Base-by-base conservation (phyloP, 139 green algal genomes). In the Picochlorum sp. region DNA sequence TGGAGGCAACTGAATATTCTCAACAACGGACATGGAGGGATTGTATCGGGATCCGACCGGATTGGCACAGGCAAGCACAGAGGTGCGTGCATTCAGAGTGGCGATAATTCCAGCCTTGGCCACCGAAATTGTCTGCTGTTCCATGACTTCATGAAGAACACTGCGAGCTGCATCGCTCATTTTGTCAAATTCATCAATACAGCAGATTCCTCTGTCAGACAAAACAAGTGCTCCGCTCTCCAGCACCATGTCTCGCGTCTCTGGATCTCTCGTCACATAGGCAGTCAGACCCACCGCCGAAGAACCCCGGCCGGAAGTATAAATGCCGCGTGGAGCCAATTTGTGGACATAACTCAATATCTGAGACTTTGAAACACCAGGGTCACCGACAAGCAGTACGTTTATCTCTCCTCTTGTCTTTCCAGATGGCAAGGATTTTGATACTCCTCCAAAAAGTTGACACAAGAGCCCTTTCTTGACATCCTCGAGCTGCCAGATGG, bases 101-200 rank as follows among this genome's bases (percentile, higher is more conserved):
- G 85, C 88, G 65, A 98, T 96, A 75, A 99, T 96, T 38, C 94
- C 94, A 0, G 93, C 93, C 86, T 99, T 99, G 69, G 94, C 94
- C 49, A 99, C 83, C 1, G 79, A 92, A 52, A 98, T 91, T 9
- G 93, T 98, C 81, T 98, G 92, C 84, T 98, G 92, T 84, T 98
- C 92, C 92, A 98, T 98, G 49, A 96, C 91, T 75, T 97, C 85
- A 57, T 91, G 87, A 68, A 94, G 71, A 78, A 95, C 96, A 69
- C 71, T 86, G 30, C 94, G 76, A 7, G 90, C 90, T n/a, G 72
- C 72, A 23, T 98, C 93, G 65, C 77, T 90, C 87, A 98, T 97
- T 80, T 98, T 98, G 82, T 98, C 92, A 73, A 98, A 98, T 83
- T 98, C 92, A 71, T 98, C 91, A 69, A 98, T 98, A 84, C 90